Evolutionary conservation across 192 early-diverging fungal genomes (phyloP).

Genomic region (Lunasporangiospora selenospora): DNA sequence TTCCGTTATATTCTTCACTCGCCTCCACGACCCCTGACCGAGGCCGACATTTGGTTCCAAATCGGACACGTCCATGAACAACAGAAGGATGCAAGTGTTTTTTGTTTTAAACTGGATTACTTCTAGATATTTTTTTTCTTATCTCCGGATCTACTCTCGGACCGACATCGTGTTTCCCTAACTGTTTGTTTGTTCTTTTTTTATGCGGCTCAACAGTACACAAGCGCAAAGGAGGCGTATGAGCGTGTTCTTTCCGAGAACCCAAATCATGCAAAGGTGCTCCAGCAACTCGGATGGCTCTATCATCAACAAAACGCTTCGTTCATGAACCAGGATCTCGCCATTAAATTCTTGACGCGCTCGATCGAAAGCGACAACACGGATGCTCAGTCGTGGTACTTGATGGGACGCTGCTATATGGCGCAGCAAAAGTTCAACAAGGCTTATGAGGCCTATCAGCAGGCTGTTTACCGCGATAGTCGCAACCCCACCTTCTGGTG

Average conservation of each 20-base stretch:
- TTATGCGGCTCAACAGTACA: slow-evolving; percentile 45
- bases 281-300: slow-evolving; percentile 98
- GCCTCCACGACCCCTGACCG: slow-evolving; percentile 94
- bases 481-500: slow-evolving; percentile 98
- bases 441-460: slow-evolving; percentile 98
- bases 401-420: slow-evolving; percentile 97
- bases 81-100: slow-evolving; percentile 77
- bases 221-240: slow-evolving; percentile 86
- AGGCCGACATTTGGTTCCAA: slow-evolving; percentile 98
- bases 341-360: slow-evolving; percentile 81
- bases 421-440: slow-evolving; percentile 91
- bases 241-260: slow-evolving; percentile 89
- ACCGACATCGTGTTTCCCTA: slow-evolving; percentile 6
- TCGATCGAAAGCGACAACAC: slow-evolving; percentile 85
- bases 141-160: neutral
- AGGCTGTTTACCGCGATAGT: slow-evolving; percentile 93
- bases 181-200: neutral
- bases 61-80: slow-evolving; percentile 97
- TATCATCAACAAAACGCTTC: slow-evolving; percentile 87
- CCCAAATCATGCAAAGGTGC: slow-evolving; percentile 92
- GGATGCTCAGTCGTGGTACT: slow-evolving; percentile 95
- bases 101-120: neutral
- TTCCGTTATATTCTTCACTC: slow-evolving; percentile 88
- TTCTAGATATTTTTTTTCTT: slow-evolving; percentile 3
- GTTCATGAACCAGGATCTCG: slow-evolving; percentile 86